Conservation (phyloP, 345 rosid genomes). For the Corymbia maculata region DNA sequence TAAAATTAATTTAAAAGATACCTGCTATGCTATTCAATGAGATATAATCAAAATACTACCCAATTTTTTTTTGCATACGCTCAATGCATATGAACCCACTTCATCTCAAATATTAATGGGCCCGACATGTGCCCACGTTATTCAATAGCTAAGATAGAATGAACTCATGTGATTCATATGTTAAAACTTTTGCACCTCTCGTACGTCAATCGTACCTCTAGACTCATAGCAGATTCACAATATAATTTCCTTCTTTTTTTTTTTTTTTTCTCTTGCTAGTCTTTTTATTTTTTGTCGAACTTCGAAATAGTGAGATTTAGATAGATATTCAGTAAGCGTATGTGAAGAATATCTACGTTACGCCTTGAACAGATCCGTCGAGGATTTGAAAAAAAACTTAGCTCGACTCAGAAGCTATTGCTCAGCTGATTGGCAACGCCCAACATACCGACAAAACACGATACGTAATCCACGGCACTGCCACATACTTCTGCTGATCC, state of each 20-base stretch:
- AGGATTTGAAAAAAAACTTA: no score
- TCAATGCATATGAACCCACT: accelerated
- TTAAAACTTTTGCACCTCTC: neutral
- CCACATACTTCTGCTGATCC: neutral
- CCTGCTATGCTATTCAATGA: neutral
- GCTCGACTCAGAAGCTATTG: no score
- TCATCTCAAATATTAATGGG: neutral
- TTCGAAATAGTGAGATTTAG: neutral
- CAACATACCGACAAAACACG: neutral
- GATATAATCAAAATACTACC: neutral
- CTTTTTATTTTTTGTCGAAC: no score
- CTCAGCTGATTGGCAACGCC: no score
- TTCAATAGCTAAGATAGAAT: neutral
- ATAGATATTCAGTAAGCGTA: neutral
- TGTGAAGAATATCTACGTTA: neutral
- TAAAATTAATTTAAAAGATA: neutral
- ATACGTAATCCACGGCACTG: neutral
- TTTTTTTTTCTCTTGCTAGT: neutral
- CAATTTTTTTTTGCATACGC: neutral
- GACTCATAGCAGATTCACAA: neutral
- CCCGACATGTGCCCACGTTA: accelerated
- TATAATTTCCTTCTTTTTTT: neutral
- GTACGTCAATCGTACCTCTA: neutral
- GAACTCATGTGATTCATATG: accelerated
- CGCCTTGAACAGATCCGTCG: no score